Evolutionary conservation across 169 alveolate species (phyloP).

Genomic region (Amoebophrya sp.): DNA sequence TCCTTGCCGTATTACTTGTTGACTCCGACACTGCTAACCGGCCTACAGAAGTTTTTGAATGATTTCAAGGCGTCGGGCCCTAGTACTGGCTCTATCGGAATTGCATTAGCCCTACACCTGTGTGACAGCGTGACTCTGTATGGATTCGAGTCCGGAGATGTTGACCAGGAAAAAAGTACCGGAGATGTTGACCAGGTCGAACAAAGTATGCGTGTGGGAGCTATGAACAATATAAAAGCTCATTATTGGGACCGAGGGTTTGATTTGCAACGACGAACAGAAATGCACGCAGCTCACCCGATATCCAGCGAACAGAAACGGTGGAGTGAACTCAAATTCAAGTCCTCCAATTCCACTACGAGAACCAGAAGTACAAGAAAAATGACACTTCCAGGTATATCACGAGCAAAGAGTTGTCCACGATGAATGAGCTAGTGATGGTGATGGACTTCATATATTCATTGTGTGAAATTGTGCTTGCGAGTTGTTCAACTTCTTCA

Average conservation of each 20-base stretch:
- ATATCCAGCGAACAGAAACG: background rate
- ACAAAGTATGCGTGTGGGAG: no score
- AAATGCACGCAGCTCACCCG: constrained; percentile 8
- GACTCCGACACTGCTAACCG: background rate
- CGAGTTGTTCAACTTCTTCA: no score
- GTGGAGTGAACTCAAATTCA: background rate
- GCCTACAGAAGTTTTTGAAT: background rate
- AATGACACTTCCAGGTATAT: no score
- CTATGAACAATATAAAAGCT: background rate
- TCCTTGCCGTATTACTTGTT: background rate
- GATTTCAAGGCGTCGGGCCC: background rate
- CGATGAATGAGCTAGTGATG: no score
- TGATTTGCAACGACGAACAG: background rate
- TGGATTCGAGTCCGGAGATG: background rate
- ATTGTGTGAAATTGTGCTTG: no score
- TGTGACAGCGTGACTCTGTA: background rate
- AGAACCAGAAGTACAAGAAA: no score
- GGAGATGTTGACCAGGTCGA: no score
- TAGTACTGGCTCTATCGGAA: background rate
- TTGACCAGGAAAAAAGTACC: no score
- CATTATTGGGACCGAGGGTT: background rate
- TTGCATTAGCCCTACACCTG: background rate
- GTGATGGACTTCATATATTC: no score
- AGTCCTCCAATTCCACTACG: no score
- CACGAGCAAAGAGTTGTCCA: no score